phyloP scores from a whole-genome alignment of 306 rosid species.

The Casuarina cunninghamiana region DNA sequence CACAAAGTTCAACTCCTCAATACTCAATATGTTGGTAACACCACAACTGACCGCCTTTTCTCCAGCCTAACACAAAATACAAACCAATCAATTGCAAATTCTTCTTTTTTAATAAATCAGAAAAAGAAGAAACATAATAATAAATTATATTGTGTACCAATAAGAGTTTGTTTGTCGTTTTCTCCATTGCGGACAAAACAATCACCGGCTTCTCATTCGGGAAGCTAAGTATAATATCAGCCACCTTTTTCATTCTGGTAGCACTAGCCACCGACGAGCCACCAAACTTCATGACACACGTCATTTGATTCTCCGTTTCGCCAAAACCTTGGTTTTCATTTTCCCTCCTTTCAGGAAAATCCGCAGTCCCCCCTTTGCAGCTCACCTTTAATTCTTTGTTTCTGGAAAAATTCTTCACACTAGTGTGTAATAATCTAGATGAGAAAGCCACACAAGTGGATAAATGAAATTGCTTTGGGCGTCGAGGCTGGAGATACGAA shows the following conservation, averaged over 20 bases:
- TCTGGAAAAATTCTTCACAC: conserved; percentile 17
- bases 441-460: conserved; percentile 34
- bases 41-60: conserved; percentile 92
- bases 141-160: conserved; percentile 43
- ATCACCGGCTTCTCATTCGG: conserved; percentile 80
- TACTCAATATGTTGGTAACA: conserved; percentile 55
- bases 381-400: conserved; percentile 43
- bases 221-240: conserved; percentile 69
- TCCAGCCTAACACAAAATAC: conserved; percentile 64
- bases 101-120: neutral
- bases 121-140: neutral
- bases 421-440: conserved; percentile 15
- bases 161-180: conserved; percentile 82
- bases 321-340: conserved; percentile 24
- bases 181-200: conserved; percentile 97
- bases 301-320: conserved; percentile 49
- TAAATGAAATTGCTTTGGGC: conserved; percentile 34
- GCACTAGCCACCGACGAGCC: conserved; percentile 88
- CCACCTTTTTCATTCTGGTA: conserved; percentile 79
- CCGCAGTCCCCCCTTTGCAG: conserved; percentile 44
- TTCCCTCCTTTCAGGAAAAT: conserved; percentile 40
- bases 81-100: conserved; percentile 17
- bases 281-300: conserved; percentile 90
- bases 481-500: conserved; percentile 27
- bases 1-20: conserved; percentile 66